Evolutionary conservation across 2,329 filamentous ascomycete species (phyloP).

Genomic region (Volutella citrinella): DNA sequence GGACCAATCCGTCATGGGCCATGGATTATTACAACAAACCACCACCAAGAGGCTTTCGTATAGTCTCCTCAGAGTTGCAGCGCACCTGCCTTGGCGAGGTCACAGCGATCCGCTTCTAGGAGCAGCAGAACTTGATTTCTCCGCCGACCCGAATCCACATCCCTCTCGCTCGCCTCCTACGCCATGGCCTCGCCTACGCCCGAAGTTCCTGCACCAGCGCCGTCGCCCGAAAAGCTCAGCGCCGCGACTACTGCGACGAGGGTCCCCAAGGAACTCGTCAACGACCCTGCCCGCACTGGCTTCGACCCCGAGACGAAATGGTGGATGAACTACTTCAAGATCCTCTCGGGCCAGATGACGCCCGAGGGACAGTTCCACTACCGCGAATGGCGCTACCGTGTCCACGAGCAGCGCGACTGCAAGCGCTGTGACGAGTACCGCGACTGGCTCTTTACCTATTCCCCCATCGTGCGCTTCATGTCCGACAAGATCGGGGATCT

Average conservation of each 20-base stretch:
- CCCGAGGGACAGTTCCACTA: conserved; percentile 69
- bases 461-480: conserved; percentile 84
- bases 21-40: too few relatives aligned
- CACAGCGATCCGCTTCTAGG: conserved; percentile 1
- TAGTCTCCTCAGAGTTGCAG: too few relatives aligned
- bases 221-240: too few relatives aligned
- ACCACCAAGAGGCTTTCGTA: too few relatives aligned
- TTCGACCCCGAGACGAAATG: conserved; percentile 59
- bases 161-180: too few relatives aligned
- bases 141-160: too few relatives aligned
- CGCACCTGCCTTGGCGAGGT: too few relatives aligned
- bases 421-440: conserved; percentile 76
- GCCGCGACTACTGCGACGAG: too few relatives aligned
- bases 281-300: conserved; percentile 59
- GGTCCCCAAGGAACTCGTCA: conserved; percentile 41
- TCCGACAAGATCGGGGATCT: conserved; percentile 76
- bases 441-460: conserved; percentile 81
- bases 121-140: too few relatives aligned
- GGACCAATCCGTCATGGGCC: too few relatives aligned
- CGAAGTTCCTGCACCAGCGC: conserved; percentile 10
- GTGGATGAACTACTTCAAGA: conserved; percentile 86
- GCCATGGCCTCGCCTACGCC: too few relatives aligned
- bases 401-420: conserved; percentile 77
- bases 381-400: conserved; percentile 70
- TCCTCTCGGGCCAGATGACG: conserved; percentile 71